phyloP scores from a whole-genome alignment of 2,329 filamentous ascomycete species.

The Phaeoacremonium minimum region DNA sequence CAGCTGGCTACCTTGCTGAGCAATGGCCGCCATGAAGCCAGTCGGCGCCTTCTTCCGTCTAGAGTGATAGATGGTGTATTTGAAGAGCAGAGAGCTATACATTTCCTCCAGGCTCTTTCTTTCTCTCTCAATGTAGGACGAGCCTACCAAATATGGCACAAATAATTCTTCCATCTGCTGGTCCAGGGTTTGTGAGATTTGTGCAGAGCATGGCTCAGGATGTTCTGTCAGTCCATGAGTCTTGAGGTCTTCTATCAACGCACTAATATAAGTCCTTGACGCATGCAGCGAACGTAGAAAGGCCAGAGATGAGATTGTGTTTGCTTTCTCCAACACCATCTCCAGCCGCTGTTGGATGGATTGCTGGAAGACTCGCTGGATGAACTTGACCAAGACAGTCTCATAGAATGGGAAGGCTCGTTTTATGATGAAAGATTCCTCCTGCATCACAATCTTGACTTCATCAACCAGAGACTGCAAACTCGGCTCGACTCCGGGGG shows the following conservation, averaged over 20 bases:
- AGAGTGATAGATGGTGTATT: constrained; percentile 93
- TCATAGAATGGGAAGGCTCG: constrained; percentile 95
- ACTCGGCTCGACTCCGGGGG: constrained; percentile 86
- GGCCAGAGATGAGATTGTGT: constrained; percentile 83
- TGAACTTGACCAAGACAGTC: constrained; percentile 85
- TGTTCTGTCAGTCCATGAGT: constrained; percentile 92
- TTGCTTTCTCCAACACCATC: constrained; percentile 92
- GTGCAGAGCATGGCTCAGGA: constrained; percentile 83
- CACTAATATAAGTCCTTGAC: constrained; percentile 82
- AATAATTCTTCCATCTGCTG: constrained; percentile 76
- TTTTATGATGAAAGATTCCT: constrained; percentile 96
- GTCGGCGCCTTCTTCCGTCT: constrained; percentile 82
- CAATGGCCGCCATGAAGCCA: constrained; percentile 87
- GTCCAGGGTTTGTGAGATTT: constrained; percentile 72
- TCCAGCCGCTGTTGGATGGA: constrained; percentile 95
- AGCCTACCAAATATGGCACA: constrained; percentile 64
- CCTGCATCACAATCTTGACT: constrained; percentile 91
- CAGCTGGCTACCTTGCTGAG: constrained; percentile 85
- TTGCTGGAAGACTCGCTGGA: constrained; percentile 95
- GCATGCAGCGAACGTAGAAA: constrained; percentile 90
- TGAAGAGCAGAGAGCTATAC: constrained; percentile 90
- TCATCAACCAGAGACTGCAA: constrained; percentile 91
- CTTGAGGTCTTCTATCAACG: constrained; percentile 88
- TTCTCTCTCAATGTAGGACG: constrained; percentile 68
- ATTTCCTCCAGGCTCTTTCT: constrained; percentile 70